Percentiles rank a stretch among this genome's conserved stretches.
These are phyloP conservation scores for Starmerella floricola DNA, from an alignment of 805 yeast species.

Conservation along the genomic window DNA sequence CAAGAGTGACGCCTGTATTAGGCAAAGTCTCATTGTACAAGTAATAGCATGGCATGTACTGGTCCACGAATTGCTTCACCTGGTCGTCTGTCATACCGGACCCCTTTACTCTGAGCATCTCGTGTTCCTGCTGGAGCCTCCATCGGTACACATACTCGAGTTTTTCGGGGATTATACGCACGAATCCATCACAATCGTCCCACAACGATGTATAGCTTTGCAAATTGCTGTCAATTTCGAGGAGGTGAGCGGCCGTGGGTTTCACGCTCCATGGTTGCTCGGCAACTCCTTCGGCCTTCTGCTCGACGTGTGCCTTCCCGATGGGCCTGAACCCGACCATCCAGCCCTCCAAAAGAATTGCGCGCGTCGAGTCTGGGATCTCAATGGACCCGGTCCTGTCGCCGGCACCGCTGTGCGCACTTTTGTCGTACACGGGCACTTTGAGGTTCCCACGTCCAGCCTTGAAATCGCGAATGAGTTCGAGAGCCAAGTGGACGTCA, in stretches of 20 bases:
- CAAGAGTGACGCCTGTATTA: neutral
- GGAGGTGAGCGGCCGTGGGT: slow-evolving; percentile 18
- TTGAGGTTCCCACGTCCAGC: slow-evolving; percentile 20
- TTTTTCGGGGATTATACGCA: slow-evolving; percentile 49
- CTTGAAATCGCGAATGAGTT: slow-evolving; percentile 29
- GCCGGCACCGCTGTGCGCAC: slow-evolving; percentile 59
- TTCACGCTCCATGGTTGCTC: slow-evolving; percentile 24
- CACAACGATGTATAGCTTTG: slow-evolving; percentile 41
- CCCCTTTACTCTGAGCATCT: slow-evolving; percentile 42
- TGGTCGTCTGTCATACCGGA: slow-evolving; percentile 68
- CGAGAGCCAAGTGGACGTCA: slow-evolving; percentile 40
- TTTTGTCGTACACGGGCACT: slow-evolving; percentile 70
- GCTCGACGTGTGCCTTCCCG: slow-evolving; percentile 12
- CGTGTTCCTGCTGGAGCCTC: slow-evolving; percentile 67
- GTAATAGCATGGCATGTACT: slow-evolving; percentile 79
- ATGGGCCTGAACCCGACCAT: slow-evolving; percentile 60
- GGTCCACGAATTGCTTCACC: slow-evolving; percentile 55
- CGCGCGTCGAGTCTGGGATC: slow-evolving; percentile 36
- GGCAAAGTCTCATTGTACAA: slow-evolving; percentile 34
- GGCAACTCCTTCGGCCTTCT: slow-evolving; percentile 18
- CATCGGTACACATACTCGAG: slow-evolving; percentile 58
- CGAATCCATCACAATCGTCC: slow-evolving; percentile 46
- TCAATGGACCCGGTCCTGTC: slow-evolving; percentile 38
- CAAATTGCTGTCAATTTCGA: slow-evolving; percentile 43
- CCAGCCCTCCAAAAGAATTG: slow-evolving; percentile 88